Conservation (phyloP, 257 asterid genomes). For the Solanum chilense region DNA sequence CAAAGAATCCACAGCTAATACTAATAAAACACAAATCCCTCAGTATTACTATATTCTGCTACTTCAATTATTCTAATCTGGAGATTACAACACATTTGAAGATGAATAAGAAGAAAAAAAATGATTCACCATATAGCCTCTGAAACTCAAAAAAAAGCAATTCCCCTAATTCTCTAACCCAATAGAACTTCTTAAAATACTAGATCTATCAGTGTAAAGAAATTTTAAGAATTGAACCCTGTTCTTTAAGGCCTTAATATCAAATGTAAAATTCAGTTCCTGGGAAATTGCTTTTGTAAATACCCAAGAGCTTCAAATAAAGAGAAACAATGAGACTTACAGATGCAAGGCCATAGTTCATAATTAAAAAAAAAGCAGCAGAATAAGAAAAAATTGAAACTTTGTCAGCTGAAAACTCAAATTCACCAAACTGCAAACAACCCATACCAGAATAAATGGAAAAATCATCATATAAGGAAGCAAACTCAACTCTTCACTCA, state of each 20-base stretch:
- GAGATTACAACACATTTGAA: neutral
- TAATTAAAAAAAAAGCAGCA: neutral
- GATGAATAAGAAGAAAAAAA: neutral
- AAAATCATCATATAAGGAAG: neutral
- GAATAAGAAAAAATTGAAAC: neutral
- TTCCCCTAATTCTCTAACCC: neutral
- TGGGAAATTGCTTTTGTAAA: neutral
- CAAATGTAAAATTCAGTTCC: neutral
- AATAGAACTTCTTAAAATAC: neutral
- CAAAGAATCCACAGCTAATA: neutral
- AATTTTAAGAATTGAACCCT: neutral
- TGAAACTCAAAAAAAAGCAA: neutral
- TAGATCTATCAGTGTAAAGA: conserved; percentile 5
- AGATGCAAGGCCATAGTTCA: neutral
- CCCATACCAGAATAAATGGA: neutral
- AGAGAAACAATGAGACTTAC: neutral
- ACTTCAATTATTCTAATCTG: neutral
- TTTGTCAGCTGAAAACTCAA: neutral
- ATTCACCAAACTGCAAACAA: neutral
- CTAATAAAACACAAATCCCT: neutral
- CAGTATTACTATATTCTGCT: neutral
- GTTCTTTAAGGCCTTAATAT: neutral
- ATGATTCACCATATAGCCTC: neutral
- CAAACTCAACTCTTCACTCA: neutral
- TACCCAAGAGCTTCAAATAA: neutral